Evolutionary conservation across 331 rosid genomes (phyloP).

Genomic region (Prunus yedoensis): DNA sequence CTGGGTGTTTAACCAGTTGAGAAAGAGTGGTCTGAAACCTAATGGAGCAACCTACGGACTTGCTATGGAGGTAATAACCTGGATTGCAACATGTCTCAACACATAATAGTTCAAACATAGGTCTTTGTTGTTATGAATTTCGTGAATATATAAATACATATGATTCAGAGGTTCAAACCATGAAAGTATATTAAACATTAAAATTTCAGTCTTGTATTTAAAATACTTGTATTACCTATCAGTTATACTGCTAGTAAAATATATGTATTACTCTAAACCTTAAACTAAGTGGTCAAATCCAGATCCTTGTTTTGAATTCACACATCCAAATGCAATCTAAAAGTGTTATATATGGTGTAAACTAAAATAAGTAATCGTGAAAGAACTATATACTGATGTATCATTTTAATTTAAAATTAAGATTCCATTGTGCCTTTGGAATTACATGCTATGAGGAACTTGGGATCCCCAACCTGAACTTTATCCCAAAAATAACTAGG

Average conservation of each 20-base stretch:
- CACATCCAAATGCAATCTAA: no score
- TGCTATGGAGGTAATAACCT: conserved; percentile 85
- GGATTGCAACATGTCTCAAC: conserved; percentile 17
- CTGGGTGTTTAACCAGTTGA: conserved; percentile 79
- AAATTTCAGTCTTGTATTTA: no score
- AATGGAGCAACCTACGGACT: conserved; percentile 90
- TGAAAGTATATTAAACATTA: neutral
- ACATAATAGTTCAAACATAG: conserved; percentile 24
- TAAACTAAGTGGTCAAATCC: no score
- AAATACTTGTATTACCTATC: no score
- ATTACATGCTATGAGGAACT: neutral
- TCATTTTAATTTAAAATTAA: no score
- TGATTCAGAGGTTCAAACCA: conserved; percentile 2
- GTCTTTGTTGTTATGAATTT: conserved; percentile 6
- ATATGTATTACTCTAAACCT: no score
- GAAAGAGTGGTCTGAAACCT: conserved; percentile 68
- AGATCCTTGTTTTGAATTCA: no score
- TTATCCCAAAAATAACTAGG: neutral
- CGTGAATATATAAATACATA: neutral
- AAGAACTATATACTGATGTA: neutral
- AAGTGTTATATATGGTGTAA: neutral
- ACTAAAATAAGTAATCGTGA: no score
- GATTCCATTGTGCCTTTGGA: neutral
- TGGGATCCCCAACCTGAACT: neutral
- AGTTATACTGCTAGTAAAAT: no score